Base-by-base conservation (phyloP, 768 basidiomycete species). In the Megacollybia marginata region DNA sequence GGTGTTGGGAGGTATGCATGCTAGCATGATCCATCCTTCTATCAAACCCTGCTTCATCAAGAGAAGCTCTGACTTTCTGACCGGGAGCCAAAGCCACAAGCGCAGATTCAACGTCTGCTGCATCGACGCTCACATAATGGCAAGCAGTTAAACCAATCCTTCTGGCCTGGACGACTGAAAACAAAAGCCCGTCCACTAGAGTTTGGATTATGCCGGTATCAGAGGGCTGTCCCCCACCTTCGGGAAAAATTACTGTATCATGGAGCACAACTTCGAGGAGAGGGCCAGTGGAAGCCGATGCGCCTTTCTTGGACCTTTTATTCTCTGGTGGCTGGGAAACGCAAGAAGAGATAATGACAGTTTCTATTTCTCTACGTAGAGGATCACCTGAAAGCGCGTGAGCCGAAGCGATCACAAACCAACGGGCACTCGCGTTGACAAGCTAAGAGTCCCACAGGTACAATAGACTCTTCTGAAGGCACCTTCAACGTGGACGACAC, bases 1-100 rank as follows among this genome's bases (percentile, higher is more conserved):
- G 72, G 54, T 91, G 90, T 58, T 92, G 90, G 0, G 85, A 84
- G 1, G 88, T 90, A 63, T 92, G 89, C 78, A 88, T 80, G 65
- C 80, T 54, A 65, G 83, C 85, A 71, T 88, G 84, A 60, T 92
- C 89, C 53, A 80, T 76, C 53, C 90, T 74, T 55, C 84, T 71
- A 51, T 75, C 72, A 63, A 74, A 82, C 13, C 83, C 88, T 18
- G 71, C 68, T 19, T 79, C 69, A 35, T 76, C 82, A 6, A 85
- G 72, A 5, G 76, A 70, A 44, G 80, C 72, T 11, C 60, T 65
- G 8, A 87, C 79, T 43, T 68, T 63, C 1, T 68, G 65, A 4
- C 87, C 81, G 20, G 78, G 65, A 6, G 68, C 49, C 51, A 88
- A 79, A 5, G 65, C 65, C n/a, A 63, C 58, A 38, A 74, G 62